Evolutionary conservation across 768 basidiomycete genomes (phyloP), one percentile per base, ranked within the genome.

Genomic region (Lentinus tigrinus): DNA sequence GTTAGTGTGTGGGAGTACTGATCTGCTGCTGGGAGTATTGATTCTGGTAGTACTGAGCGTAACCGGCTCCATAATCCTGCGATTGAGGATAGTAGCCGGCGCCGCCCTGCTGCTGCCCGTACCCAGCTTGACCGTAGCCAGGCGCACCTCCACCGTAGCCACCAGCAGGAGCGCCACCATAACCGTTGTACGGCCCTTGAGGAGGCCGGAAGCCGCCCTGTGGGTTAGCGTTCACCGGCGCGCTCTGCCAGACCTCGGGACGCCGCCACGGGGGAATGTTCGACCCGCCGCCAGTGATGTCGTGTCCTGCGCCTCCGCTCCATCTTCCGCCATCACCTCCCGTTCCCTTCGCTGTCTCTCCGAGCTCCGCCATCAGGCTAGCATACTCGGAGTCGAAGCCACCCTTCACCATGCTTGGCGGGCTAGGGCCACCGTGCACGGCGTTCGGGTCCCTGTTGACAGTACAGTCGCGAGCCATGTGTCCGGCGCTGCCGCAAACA

Each of bases 351-450:
- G 77, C 83, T 34, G 83, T 82, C 76, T 99, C 97, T 52, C 97
- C 97, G 37, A 99, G 83, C 77, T 99, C 97, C 49, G 93, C 95
- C 96, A 99, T 96, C 63, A 99, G 77, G 66, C 85, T 94, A 39
- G 94, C 94, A 67, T 98, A 98, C 77, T 99, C 97, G 13, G 95
- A 96, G 73, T 99, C 97, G 75, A 98, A 98, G 24, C 89, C 89
- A 66, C 87, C 84, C 64, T 86, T 85, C 66, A 77, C 77, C 66
- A 82, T 73, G 28, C 31, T 31, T 31, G 76, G 74, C 57, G 84
- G 78, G 60, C 83, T 77, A 50, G 78, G 70, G 42, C 26, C 47
- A 16, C 50, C 50, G 60, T 27, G 34, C 46, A 65, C 77, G 19
- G 87, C 87, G 67, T 91, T 91, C 58, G 92, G 90, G 73, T 95